Conservation (phyloP, 116 monocot species). For the Cymodocea nodosa region DNA sequence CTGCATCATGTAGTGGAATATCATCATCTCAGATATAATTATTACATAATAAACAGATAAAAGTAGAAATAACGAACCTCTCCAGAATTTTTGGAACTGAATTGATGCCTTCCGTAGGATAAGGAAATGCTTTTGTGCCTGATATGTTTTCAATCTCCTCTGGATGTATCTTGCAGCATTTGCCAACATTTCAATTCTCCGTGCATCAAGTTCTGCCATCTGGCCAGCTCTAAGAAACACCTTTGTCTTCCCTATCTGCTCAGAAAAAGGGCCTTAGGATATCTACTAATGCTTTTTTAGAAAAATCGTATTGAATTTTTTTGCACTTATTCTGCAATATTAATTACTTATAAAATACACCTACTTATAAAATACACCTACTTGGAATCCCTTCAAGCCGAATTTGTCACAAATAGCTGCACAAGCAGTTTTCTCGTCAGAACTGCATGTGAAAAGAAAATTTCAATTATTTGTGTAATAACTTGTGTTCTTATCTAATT, state of each 20-base stretch:
- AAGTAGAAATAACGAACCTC: conserved; percentile 32
- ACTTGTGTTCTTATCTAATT: not conserved
- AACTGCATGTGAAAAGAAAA: conserved; percentile 27
- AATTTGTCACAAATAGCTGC: conserved; percentile 70
- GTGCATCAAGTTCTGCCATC: conserved; percentile 98
- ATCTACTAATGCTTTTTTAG: conserved; percentile 1
- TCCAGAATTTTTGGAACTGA: conserved; percentile 62
- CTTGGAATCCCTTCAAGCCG: conserved; percentile 96
- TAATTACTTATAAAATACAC: not conserved
- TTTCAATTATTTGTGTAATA: not conserved
- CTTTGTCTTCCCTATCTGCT: conserved; percentile 96
- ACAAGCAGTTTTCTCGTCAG: conserved; percentile 87
- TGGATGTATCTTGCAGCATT: conserved; percentile 74
- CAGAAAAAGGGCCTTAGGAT: conserved; percentile 3
- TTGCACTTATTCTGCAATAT: too few species aligned
- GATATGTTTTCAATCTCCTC: conserved; percentile 80
- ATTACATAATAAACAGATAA: not conserved
- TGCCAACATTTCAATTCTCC: conserved; percentile 85
- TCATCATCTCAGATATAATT: not conserved
- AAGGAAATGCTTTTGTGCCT: conserved; percentile 71
- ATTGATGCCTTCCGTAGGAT: conserved; percentile 41
- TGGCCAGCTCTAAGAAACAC: conserved; percentile 99
- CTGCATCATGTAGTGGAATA: conserved; percentile 23
- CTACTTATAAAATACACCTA: conserved; percentile 46
- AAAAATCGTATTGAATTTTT: too few species aligned